These are phyloP conservation scores for Mycena belliarum DNA, from an alignment of 768 basidiomycete genomes.

Conservation along the genomic window DNA sequence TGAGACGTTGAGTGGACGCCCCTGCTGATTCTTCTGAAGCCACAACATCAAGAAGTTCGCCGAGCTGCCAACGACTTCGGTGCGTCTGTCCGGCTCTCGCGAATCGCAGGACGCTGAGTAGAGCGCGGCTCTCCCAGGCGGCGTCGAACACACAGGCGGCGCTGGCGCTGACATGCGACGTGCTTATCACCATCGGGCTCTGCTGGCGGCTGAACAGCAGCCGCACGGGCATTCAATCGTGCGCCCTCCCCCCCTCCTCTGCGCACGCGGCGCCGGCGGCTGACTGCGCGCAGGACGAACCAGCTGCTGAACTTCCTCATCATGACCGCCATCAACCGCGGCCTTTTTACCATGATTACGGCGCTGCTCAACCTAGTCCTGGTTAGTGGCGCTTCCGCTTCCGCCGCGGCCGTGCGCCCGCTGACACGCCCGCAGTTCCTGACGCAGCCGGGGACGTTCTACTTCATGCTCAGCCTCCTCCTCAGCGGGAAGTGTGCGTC, in stretches of 20 bases:
- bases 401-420: neutral
- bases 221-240: constrained; percentile 8
- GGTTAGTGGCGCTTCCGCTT: neutral
- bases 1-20: too few species aligned
- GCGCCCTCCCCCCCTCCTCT: neutral
- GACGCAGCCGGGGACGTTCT: constrained; percentile 10
- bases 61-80: too few species aligned
- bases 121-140: neutral
- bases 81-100: neutral
- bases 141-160: constrained; percentile 1
- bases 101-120: neutral
- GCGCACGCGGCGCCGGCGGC: neutral
- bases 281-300: neutral
- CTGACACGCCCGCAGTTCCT: constrained; percentile 1
- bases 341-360: constrained; percentile 9
- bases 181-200: constrained; percentile 5
- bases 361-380: constrained; percentile 8
- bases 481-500: constrained; percentile 10
- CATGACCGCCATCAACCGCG: constrained; percentile 9
- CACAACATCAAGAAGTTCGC: too few species aligned
- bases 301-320: constrained; percentile 7
- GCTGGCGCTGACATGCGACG: neutral
- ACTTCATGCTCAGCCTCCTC: constrained; percentile 3
- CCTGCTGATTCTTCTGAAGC: too few species aligned
- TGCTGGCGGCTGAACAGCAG: constrained; percentile 1